Evolutionary conservation across 768 basidiomycete species (phyloP).

Genomic region (Vararia minispora): DNA sequence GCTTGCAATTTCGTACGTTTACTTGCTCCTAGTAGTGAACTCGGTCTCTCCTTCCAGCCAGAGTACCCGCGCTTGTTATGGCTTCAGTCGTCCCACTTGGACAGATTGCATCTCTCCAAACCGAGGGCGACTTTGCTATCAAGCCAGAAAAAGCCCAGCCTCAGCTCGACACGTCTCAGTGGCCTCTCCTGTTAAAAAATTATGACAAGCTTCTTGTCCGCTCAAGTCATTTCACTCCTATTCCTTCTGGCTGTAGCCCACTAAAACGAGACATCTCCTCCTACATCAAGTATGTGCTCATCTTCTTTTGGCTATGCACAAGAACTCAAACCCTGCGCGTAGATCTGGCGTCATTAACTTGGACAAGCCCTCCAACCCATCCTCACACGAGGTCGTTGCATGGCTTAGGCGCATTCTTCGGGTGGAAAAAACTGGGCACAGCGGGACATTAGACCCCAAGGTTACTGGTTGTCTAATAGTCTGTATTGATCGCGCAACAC

Average conservation of each 20-base stretch:
- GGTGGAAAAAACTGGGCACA: constrained; percentile 97
- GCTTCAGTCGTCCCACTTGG: constrained; percentile 44
- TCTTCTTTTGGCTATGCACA: not conserved
- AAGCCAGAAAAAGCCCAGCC: constrained; percentile 68
- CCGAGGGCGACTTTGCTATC: constrained; percentile 67
- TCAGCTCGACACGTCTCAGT: constrained; percentile 87
- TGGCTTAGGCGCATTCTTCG: constrained; percentile 96
- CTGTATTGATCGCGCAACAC: constrained; percentile 96
- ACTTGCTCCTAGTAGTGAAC: too few relatives aligned
- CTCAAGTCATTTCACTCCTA: constrained; percentile 96
- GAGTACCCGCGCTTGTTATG: too few relatives aligned
- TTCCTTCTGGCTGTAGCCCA: constrained; percentile 87
- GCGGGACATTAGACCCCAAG: constrained; percentile 97
- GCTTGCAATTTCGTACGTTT: too few relatives aligned
- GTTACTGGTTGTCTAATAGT: constrained; percentile 98
- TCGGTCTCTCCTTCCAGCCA: too few relatives aligned
- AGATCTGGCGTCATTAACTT: constrained; percentile 98
- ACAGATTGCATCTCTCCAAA: constrained; percentile 65
- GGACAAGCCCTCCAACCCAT: constrained; percentile 98
- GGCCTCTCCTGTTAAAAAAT: constrained; percentile 97
- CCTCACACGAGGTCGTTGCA: constrained; percentile 98
- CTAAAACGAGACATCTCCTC: constrained; percentile 86
- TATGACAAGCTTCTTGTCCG: constrained; percentile 95
- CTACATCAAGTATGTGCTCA: constrained; percentile 72
- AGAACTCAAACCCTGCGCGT: constrained; percentile 3